Base-by-base conservation (phyloP, 2,329 filamentous ascomycete species). In the Claviceps cyperi region DNA sequence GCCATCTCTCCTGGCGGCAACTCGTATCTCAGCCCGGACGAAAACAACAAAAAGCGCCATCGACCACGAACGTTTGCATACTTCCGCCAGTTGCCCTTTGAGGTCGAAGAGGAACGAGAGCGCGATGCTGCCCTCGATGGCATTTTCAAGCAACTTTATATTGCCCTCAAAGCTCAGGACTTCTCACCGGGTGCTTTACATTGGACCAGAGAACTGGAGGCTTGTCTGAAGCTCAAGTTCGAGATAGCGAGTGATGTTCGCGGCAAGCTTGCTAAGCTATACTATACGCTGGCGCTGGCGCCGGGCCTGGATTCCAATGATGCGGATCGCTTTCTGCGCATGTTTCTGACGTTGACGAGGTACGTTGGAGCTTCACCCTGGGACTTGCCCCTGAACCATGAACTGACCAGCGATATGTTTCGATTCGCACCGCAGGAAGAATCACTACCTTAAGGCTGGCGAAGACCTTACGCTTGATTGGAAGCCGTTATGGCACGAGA, bases 261-360 rank as follows among this genome's bases (percentile, higher is more conserved):
- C 51, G 81, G 89, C 46, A 87, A 80, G 66, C 78, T 98, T 32
- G 86, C 92, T 32, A 86, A 84, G 69, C 75, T 98, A 38, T 98
- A 96, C 70, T 98, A 95, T 68, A 89, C 95, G 69, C 83, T 98
- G 52, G 78, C 88, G 5, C 75, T 98, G 53, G 87, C 92, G 28
- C 92, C 91, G 0, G 92, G 94, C 3, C 75, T 98, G 50, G 91
- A 97, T 61, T 77, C 79, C 48, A 76, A 76, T 52, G 81, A 90
- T 8, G 78, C 88, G 4, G 94, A 98, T 68, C 80, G 91, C 52
- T 98, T 98, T 64, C 79, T 91, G 44, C 92, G 87, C 72, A 97
- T 97, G 90, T 91, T 97, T 61, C 85, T 96, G 67, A 82, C 87
- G 11, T 70, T 98, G 58, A 94, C 90, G n/a, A 94, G 92, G 89